phyloP scores from a whole-genome alignment of 768 basidiomycete species.

The Gloeopeniophorella convolvens region DNA sequence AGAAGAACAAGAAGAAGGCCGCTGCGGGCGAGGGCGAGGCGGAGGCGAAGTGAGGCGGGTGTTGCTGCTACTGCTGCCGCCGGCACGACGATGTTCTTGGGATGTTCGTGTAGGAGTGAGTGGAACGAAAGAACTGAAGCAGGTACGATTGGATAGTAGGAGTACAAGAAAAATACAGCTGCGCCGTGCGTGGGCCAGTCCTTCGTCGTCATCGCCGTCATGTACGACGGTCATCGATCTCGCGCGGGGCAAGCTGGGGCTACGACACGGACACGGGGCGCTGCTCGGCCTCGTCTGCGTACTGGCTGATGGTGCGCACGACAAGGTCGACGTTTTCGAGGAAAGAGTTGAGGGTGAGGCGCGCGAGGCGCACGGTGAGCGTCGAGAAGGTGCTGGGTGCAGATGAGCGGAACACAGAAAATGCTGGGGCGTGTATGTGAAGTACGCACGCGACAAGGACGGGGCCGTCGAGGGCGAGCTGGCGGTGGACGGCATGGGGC shows the following conservation, averaged over 20 bases:
- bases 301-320: conserved; percentile 73
- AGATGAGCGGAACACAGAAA: conserved; percentile 8
- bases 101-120: conserved; percentile 4
- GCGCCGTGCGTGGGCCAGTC: conserved; percentile 18
- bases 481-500: conserved; percentile 68
- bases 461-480: conserved; percentile 58
- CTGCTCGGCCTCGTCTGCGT: conserved; percentile 57
- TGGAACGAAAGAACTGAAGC: conserved; percentile 21
- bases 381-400: conserved; percentile 59
- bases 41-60: conserved; percentile 29
- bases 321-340: conserved; percentile 87
- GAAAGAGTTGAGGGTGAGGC: conserved; percentile 79
- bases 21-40: conserved; percentile 50
- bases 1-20: conserved; percentile 90
- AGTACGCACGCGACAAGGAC: conserved; percentile 67
- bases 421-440: conserved; percentile 6
- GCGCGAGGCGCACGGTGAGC: conserved; percentile 77
- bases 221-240: conserved; percentile 9
- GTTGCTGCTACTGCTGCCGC: no score
- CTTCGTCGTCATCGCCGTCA: no score
- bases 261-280: conserved; percentile 7
- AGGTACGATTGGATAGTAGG: conserved; percentile 21
- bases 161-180: conserved; percentile 15
- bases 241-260: conserved; percentile 8
- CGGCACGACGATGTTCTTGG: conserved; percentile 18